Conservation (phyloP, 2,329 filamentous ascomycete species). For the Rugonectria rugulosa region DNA sequence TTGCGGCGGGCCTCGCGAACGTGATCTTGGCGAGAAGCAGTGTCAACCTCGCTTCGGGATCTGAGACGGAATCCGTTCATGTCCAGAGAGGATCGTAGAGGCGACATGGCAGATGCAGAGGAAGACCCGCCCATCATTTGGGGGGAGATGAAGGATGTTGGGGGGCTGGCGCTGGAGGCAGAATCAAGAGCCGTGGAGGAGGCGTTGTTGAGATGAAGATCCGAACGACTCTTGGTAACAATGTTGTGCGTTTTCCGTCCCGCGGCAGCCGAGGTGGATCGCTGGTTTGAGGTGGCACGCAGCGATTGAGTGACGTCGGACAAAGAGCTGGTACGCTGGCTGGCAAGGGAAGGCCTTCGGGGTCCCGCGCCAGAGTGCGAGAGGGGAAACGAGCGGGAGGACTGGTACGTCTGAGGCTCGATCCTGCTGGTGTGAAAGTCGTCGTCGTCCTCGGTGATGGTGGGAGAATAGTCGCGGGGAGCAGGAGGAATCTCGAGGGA, state of each 20-base stretch:
- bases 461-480: conserved; percentile 62
- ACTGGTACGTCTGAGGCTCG: conserved; percentile 32
- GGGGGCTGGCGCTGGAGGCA: conserved; percentile 38
- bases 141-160: conserved; percentile 36
- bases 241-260: conserved; percentile 49
- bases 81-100: conserved; percentile 67
- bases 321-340: conserved; percentile 45
- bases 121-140: conserved; percentile 39
- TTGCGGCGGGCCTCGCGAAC: conserved; percentile 68
- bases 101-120: conserved; percentile 53
- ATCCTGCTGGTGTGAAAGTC: too few relatives aligned
- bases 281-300: conserved; percentile 39
- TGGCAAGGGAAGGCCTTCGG: conserved; percentile 43
- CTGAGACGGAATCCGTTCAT: conserved; percentile 64
- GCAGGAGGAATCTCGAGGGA: conserved; percentile 54
- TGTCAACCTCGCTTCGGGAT: conserved; percentile 66
- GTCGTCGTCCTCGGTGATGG: conserved; percentile 62
- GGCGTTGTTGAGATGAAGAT: conserved; percentile 50
- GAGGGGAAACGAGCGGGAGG: conserved; percentile 30
- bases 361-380: conserved; percentile 29
- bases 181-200: conserved; percentile 39
- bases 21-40: conserved; percentile 61
- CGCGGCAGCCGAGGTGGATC: conserved; percentile 41
- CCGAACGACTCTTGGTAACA: conserved; percentile 53
- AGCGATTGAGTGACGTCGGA: conserved; percentile 44